Base-by-base conservation (phyloP, 108 stramenopile species). In the Cyclotella cryptica region DNA sequence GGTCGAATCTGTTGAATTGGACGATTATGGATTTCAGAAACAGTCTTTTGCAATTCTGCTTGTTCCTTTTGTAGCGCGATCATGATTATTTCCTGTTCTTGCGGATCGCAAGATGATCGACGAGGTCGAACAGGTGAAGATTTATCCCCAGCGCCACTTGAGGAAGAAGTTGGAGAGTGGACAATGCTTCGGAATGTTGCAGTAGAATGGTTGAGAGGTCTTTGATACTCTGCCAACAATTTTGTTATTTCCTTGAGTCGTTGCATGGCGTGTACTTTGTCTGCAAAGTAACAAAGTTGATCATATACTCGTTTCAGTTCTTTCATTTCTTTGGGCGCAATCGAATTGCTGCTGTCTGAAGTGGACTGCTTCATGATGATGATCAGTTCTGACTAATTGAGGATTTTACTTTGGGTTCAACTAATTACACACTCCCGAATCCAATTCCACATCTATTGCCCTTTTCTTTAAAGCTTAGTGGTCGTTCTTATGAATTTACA, bases 291-390 rank as follows among this genome's bases (percentile, higher is more conserved):
- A 54, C 85, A 86, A 0, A 86, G 69, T 69, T 79, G 74, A 3
- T 78, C 78, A 45, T 66, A 86, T 17, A 86, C 85, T 69, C 85
- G 77, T 71, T 83, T 80, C 27, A 86, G 66, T 35, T 86, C 85
- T 71, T 83, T 86, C 78, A 86, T 67, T 69, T 86, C 85, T 59
- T 82, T 86, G 15, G 81, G 81, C 1, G 77, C 69, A 44, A 83
- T 78, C 8, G 80, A 70, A 39, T 71, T 81, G 67, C 53, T 70
- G 0, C 29, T 28, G 62, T 65, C 46, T 10, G 46, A 43, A 47
- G 53, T 69, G 15, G 64, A 30, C 44, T 59, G 43, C 42, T 53
- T 77, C 69, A 70, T 77, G 40, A 3, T 64, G 35, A 41, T 44
- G 12, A 27, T 66, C n/a, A 35, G 42, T 40, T 49, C n/a, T 49